These are phyloP conservation scores for Penicillium sp. DNA, from an alignment of 2,329 filamentous ascomycete species.

Conservation along the genomic window DNA sequence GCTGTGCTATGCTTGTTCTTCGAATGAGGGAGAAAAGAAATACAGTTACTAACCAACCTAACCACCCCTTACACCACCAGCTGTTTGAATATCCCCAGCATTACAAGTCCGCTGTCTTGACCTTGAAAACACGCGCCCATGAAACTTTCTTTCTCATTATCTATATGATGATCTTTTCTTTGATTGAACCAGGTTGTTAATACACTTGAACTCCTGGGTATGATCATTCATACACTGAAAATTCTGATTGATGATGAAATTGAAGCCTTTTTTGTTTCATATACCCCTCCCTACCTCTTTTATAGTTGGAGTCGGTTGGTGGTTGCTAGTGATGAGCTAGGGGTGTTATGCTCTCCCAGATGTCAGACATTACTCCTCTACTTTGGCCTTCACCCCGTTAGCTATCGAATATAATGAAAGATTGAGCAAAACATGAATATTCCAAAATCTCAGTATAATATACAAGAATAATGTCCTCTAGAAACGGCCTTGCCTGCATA, in stretches of 20 bases:
- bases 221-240: slow-evolving; percentile 51
- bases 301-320: neutral
- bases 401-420: neutral
- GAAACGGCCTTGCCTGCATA: neutral
- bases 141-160: slow-evolving; percentile 23
- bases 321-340: no score
- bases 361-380: neutral
- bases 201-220: slow-evolving; percentile 38
- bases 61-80: neutral
- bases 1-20: neutral
- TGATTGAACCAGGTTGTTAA: slow-evolving; percentile 40
- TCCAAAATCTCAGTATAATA: neutral
- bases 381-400: no score
- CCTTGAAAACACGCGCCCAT: neutral
- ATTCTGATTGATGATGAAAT: slow-evolving; percentile 43
- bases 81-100: no score
- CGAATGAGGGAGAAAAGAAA: neutral
- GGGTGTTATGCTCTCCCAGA: no score
- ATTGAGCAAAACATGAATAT: no score
- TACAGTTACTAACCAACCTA: neutral
- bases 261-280: slow-evolving; percentile 13
- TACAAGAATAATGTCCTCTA: neutral
- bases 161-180: slow-evolving; percentile 43
- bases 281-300: neutral
- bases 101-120: no score